These are phyloP conservation scores for Termitomyces sp. DNA, from an alignment of 768 basidiomycete genomes.

Conservation along the genomic window DNA sequence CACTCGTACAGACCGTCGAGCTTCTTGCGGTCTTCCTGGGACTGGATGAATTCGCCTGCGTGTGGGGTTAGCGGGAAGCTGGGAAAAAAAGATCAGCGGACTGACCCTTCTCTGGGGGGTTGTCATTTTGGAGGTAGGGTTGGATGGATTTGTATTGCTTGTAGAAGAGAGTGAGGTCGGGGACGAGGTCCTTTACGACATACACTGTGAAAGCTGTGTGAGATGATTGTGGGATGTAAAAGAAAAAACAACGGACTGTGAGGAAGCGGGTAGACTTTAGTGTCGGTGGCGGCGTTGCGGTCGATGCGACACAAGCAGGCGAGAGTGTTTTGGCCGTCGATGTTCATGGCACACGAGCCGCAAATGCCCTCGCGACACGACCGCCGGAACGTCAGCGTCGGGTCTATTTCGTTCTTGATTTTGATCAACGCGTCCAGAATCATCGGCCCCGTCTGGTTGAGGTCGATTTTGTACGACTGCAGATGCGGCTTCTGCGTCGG, in stretches of 20 bases:
- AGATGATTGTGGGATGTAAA: not conserved
- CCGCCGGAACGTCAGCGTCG: conserved; percentile 93
- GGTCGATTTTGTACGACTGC: conserved; percentile 88
- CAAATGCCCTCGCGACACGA: conserved; percentile 96
- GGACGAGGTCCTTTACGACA: conserved; percentile 97
- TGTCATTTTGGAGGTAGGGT: conserved; percentile 93
- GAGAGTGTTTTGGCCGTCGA: conserved; percentile 96
- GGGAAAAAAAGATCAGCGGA: not conserved
- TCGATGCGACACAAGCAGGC: conserved; percentile 97
- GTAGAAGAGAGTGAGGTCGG: conserved; percentile 89
- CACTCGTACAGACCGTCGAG: conserved; percentile 98
- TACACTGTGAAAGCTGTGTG: conserved; percentile 62
- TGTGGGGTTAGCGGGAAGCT: not conserved
- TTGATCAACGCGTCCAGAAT: conserved; percentile 93
- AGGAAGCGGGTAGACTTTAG: conserved; percentile 95
- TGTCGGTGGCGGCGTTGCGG: conserved; percentile 61
- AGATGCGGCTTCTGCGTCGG: conserved; percentile 88
- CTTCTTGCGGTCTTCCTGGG: conserved; percentile 88
- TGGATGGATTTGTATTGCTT: conserved; percentile 99
- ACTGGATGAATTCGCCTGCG: conserved; percentile 81
- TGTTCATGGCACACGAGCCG: conserved; percentile 99
- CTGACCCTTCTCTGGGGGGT: conserved; percentile 68
- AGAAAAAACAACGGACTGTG: conserved; percentile 66
- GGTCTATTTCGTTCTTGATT: conserved; percentile 98
- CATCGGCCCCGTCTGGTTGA: conserved; percentile 97